These are phyloP conservation scores for Paramecium octaurelia DNA, from an alignment of 73 alveolate species.

Conservation along the genomic window DNA sequence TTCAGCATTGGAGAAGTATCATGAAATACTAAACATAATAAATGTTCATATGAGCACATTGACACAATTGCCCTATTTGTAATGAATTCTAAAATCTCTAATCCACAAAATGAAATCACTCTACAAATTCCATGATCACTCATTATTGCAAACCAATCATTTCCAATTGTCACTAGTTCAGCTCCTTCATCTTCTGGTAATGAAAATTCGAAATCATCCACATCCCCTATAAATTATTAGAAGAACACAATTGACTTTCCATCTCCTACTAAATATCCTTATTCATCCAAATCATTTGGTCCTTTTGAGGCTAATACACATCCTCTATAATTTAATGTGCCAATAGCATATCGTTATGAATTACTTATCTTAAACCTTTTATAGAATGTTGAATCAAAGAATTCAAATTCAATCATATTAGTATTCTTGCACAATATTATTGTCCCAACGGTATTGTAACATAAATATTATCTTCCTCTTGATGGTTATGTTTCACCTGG, in stretches of 20 bases:
- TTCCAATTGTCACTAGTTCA: conserved; percentile 54
- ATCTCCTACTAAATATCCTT: conserved; percentile 5
- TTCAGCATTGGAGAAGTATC: conserved; percentile 43
- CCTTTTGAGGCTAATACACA: conserved; percentile 43
- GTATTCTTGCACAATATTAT: not conserved
- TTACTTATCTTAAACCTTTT: not conserved
- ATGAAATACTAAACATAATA: conserved; percentile 11
- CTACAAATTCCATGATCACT: conserved; percentile 47
- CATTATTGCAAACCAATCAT: conserved; percentile 59
- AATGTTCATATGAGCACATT: conserved; percentile 50
- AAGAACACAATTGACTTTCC: not conserved
- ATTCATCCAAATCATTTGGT: conserved; percentile 1
- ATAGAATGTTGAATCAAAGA: conserved; percentile 37
- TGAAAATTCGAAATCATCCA: not conserved
- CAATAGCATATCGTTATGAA: not conserved
- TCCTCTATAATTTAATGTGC: conserved; percentile 40
- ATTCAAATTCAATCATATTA: conserved; percentile 15
- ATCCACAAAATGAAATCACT: conserved; percentile 42
- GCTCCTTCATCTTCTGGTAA: conserved; percentile 28
- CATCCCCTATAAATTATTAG: not conserved
- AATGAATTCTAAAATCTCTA: not conserved
- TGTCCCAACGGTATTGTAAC: conserved; percentile 3
- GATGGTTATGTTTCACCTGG: conserved; percentile 1
- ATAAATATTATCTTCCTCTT: conserved; percentile 10
- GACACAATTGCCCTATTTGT: conserved; percentile 37